These are phyloP conservation scores for Pleurotus tuoliensis DNA, from an alignment of 768 basidiomycete species.

Conservation along the genomic window DNA sequence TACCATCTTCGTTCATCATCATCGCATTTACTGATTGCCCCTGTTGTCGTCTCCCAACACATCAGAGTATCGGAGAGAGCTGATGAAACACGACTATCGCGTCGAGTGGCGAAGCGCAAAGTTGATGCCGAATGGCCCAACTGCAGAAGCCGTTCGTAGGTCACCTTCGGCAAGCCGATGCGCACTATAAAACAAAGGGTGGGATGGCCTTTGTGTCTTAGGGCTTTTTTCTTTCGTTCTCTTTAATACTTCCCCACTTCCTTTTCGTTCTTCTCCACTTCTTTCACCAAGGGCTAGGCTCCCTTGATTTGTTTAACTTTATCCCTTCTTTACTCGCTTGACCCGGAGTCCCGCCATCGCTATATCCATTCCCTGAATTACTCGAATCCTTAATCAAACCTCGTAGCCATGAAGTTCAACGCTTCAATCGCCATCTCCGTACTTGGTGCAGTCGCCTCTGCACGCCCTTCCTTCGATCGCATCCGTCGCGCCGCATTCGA, in stretches of 20 bases:
- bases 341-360: conserved; percentile 21
- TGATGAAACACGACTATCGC: too few species aligned
- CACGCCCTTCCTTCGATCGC: conserved; percentile 27
- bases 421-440: conserved; percentile 29
- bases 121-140: too few species aligned
- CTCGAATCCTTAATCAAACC: conserved; percentile 9
- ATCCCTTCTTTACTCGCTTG: conserved; percentile 12
- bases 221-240: conserved; percentile 3
- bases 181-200: conserved; percentile 5
- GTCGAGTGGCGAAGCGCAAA: too few species aligned
- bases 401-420: conserved; percentile 33
- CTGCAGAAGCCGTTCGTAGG: too few species aligned
- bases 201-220: neutral
- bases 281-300: conserved; percentile 1
- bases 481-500: conserved; percentile 27
- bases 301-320: conserved; percentile 8
- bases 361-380: conserved; percentile 10
- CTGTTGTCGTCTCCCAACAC: too few species aligned
- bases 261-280: conserved; percentile 6
- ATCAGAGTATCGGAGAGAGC: too few species aligned
- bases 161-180: too few species aligned
- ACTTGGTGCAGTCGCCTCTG: conserved; percentile 26
- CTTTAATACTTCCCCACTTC: neutral
- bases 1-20: too few species aligned
- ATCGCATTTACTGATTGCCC: too few species aligned